Evolutionary conservation across 176 grass and related monocot species (phyloP), one percentile per base, ranked within the genome.

Genomic region (Bonia amplexicaulis): DNA sequence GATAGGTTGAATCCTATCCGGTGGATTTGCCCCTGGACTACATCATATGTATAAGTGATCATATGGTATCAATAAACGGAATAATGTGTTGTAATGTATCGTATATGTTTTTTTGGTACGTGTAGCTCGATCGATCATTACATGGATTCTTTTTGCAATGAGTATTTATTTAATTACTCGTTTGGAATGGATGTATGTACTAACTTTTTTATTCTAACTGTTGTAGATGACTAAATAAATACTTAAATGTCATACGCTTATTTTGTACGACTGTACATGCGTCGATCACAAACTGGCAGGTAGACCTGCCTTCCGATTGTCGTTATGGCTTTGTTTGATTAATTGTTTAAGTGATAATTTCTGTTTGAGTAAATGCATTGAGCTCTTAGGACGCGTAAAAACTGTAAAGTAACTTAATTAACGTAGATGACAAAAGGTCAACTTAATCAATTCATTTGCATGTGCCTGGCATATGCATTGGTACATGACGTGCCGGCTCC

Each of bases 21-120:
- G 31, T 31, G 31, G 2, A 31, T 31, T 31, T 31, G 31, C 31
- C 1, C 31, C 31, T 31, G 31, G 31, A 31, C 31, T 31, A 31
- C 29, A n/a, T n/a, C 1, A n/a, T n/a, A n/a, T n/a, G n/a, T 33
- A 33, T 33, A 33, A 3, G 3, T 33, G n/a, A n/a, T n/a, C 66
- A 20, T 46, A 35, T 55, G 47, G 60, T 82, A 82, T 87, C 8
- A 81, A 87, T 87, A 81, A 87, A 82, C 46, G 9, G 9, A 75
- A 81, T 75, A 17, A 71, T 52, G 10, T 72, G 75, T 86, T 78
- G 84, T 85, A 79, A 81, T 66, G 23, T 81, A 25, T 13, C 13
- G 3, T 85, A 49, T 60, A 57, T 57, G 39, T 80, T 73, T 76
- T 67, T 76, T 69, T 19, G 60, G 39, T 47, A 13, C 12, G 8